Evolutionary conservation across 495 filamentous ascomycete species (phyloP).

Genomic region (Evansstolkia leycettana): DNA sequence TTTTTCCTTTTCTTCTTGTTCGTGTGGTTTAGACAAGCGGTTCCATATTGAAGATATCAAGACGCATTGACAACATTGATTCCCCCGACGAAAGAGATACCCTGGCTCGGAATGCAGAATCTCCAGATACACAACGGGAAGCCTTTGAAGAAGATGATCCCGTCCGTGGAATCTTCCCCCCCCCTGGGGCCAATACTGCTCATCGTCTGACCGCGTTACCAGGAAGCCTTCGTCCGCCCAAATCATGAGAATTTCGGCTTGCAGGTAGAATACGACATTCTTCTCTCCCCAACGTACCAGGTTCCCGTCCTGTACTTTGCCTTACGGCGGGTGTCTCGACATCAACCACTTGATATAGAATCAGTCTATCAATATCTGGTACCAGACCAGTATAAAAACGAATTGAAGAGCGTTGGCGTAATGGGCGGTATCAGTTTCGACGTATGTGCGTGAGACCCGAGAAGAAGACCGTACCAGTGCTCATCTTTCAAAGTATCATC

Average conservation of each 20-base stretch:
- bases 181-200: conserved; percentile 1
- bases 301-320: conserved; percentile 41
- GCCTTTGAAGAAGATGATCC: conserved; percentile 25
- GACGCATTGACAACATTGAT: conserved; percentile 8
- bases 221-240: conserved; percentile 32
- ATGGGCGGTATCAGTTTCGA: conserved; percentile 68
- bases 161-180: conserved; percentile 10
- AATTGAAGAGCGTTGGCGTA: conserved; percentile 45
- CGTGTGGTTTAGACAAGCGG: conserved; percentile 14
- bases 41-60: conserved; percentile 25
- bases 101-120: conserved; percentile 1
- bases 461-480: conserved; percentile 12
- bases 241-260: conserved; percentile 11
- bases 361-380: conserved; percentile 58
- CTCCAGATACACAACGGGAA: conserved; percentile 12
- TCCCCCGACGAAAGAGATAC: conserved; percentile 1
- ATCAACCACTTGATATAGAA: conserved; percentile 50
- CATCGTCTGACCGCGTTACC: conserved; percentile 12
- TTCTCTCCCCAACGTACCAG: conserved; percentile 36
- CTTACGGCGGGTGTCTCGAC: conserved; percentile 47
- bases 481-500: conserved; percentile 61
- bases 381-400: conserved; percentile 45
- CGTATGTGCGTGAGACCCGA: conserved; percentile 33
- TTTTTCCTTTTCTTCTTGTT: conserved; percentile 5
- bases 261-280: conserved; percentile 43